These are phyloP conservation scores for Colletotrichum sp. DNA, from an alignment of 2,329 filamentous ascomycete species.

Conservation along the genomic window DNA sequence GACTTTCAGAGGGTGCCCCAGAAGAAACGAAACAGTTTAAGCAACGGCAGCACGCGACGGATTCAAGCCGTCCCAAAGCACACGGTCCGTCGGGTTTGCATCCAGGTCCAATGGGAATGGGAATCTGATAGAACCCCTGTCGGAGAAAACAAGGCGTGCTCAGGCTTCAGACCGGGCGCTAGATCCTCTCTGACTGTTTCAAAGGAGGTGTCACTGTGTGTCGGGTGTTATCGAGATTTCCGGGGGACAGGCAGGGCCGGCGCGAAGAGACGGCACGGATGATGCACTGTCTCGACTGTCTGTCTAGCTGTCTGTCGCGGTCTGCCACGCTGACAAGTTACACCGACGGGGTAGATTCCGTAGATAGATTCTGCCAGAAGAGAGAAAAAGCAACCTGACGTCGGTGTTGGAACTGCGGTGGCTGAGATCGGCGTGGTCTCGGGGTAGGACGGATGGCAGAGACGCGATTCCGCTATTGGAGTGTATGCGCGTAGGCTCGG, in stretches of 20 bases:
- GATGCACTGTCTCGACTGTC: conserved; percentile 6
- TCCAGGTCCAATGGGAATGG: neutral
- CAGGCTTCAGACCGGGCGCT: neutral
- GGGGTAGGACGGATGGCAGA: neutral
- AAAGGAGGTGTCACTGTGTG: conserved; percentile 18
- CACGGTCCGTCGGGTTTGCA: conserved; percentile 4
- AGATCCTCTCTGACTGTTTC: conserved; percentile 18
- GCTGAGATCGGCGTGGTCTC: neutral
- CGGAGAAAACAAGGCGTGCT: conserved; percentile 11
- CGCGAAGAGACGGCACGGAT: conserved; percentile 15
- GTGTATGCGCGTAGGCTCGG: neutral
- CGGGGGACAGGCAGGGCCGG: conserved; percentile 1
- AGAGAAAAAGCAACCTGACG: neutral
- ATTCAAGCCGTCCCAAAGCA: neutral
- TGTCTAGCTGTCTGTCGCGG: neutral
- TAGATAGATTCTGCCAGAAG: neutral
- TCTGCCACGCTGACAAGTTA: neutral
- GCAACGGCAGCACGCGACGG: conserved; percentile 7
- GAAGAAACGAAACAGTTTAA: conserved; percentile 20
- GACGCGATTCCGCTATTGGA: neutral
- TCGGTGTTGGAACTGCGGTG: neutral
- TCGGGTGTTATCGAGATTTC: conserved; percentile 10
- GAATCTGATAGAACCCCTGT: conserved; percentile 8
- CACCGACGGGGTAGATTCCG: neutral
- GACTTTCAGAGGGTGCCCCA: neutral